Conservation (phyloP, 2,329 filamentous ascomycete species). For the Paracorniculantispora psalliotae region DNA sequence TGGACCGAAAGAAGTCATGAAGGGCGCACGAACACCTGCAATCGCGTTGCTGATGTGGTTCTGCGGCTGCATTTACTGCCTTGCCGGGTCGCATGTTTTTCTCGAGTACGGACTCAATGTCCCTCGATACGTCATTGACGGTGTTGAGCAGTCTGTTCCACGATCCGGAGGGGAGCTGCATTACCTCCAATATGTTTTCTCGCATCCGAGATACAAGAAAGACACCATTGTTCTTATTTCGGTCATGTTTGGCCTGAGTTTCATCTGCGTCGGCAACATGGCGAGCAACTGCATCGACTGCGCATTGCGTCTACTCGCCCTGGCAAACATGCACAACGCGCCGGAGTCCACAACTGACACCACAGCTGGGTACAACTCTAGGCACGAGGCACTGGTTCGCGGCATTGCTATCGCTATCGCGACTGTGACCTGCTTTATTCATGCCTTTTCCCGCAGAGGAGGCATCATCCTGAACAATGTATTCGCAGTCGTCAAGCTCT, state of each 20-base stretch:
- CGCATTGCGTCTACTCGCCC: constrained; percentile 34
- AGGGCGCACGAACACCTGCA: constrained; percentile 28
- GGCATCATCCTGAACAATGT: constrained; percentile 48
- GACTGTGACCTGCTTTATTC: constrained; percentile 41
- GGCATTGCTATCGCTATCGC: constrained; percentile 43
- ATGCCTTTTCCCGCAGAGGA: constrained; percentile 42
- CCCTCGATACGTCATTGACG: constrained; percentile 36
- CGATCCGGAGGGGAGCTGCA: constrained; percentile 44
- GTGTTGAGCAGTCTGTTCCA: constrained; percentile 36
- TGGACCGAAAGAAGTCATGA: constrained; percentile 29
- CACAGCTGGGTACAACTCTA: too few relatives aligned
- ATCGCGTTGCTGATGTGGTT: constrained; percentile 37
- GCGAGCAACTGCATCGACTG: constrained; percentile 45
- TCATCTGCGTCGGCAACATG: constrained; percentile 43
- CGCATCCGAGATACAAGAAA: constrained; percentile 29
- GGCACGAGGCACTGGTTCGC: constrained; percentile 29
- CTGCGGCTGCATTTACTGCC: constrained; percentile 33
- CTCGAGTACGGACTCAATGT: constrained; percentile 44
- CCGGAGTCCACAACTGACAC: too few relatives aligned
- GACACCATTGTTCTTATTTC: constrained; percentile 35
- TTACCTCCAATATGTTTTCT: constrained; percentile 44
- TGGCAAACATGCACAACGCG: constrained; percentile 25
- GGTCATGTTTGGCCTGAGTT: constrained; percentile 41
- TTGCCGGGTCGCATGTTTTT: constrained; percentile 32
- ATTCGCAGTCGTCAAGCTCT: constrained; percentile 45